These are phyloP conservation scores for Odontarrhena argentea DNA, from an alignment of 345 rosid species.

Conservation along the genomic window DNA sequence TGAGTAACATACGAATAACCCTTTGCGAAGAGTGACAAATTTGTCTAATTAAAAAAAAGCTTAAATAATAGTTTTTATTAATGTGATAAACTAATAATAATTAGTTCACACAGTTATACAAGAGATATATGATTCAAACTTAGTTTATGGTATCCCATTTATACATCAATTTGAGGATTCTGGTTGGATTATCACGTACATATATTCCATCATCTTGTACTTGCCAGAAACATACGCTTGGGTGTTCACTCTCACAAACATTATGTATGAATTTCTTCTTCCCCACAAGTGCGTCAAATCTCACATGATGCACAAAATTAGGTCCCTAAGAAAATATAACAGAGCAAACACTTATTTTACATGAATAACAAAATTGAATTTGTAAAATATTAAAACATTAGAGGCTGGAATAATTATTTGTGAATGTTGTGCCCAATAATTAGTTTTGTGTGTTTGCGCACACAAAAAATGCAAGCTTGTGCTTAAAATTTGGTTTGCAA, in stretches of 20 bases:
- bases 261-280: neutral
- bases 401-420: too few species aligned
- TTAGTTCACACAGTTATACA: neutral
- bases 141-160: neutral
- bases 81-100: neutral
- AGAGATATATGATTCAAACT: neutral
- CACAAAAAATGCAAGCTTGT: too few species aligned
- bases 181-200: neutral
- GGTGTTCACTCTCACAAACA: conserved; percentile 12
- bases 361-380: too few species aligned
- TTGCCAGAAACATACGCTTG: conserved; percentile 12
- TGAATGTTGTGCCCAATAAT: neutral
- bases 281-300: conserved; percentile 3
- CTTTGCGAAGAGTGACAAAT: too few species aligned
- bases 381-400: neutral
- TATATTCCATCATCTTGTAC: conserved; percentile 2
- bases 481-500: too few species aligned
- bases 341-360: neutral
- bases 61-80: neutral
- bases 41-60: too few species aligned
- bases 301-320: neutral
- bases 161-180: conserved; percentile 5
- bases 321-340: conserved; percentile 3
- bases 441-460: too few species aligned
- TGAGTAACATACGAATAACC: too few species aligned